Evolutionary conservation across 371 early-diverging fungal genomes (phyloP), one percentile per base, ranked within the genome.

Genomic region (Fennellomyces sp.): DNA sequence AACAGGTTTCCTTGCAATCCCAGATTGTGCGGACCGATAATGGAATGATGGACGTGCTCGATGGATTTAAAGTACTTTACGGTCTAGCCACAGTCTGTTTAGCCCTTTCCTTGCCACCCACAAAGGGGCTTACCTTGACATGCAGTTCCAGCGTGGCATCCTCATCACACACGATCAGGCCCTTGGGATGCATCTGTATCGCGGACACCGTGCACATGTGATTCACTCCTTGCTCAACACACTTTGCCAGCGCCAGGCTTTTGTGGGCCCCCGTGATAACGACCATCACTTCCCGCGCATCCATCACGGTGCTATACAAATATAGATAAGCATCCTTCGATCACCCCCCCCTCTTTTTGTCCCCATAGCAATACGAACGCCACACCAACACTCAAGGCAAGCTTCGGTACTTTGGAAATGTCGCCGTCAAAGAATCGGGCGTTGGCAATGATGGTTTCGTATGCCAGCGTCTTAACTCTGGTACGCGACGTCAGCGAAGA

Each of bases 151-250:
- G 68, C 0, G 94, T 93, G 11, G 94, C 91, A 66, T 94, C 94
- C 75, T 94, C 94, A 73, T 94, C 94, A 66, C 94, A 93, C 25
- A 93, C 92, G 71, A 94, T 82, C 76, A 94, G 80, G 8, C 92
- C 90, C 50, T 89, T 88, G 38, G 93, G 92, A 60, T 94, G 94
- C 64, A 91, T 75, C 72, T 94, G 94, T 55, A 94, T 89, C n/a
- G 92, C 92, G 19, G 92, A 91, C 51, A 94, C 92, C 6, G 94
- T 94, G 92, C 93, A 93, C 94, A 93, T 93, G 74, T 92, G 93
- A 73, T 93, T 93, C 48, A 93, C 91, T 0, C 86, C 86, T 52
- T 91, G 91, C 63, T 94, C 94, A 23, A 94, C 89, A 66, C 93
- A 92, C 74, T 92, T 91, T 55, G 92, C 88, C 36, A 93, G 65